phyloP scores from a whole-genome alignment of 257 asterid genomes.

The Nicotiana noctiflora region DNA sequence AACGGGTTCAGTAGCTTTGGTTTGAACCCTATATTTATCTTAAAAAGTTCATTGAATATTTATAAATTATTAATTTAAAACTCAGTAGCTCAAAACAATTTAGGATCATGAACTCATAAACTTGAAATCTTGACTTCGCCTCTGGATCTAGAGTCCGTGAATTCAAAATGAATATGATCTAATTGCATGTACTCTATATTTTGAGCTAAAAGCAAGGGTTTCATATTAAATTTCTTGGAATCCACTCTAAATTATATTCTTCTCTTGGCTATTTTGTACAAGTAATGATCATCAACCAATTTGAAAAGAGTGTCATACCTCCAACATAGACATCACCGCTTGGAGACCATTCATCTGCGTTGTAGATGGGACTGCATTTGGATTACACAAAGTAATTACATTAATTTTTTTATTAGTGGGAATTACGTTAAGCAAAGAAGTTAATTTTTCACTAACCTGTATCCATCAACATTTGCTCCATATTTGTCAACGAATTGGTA shows the following conservation, averaged over 20 bases:
- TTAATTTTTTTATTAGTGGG: not conserved
- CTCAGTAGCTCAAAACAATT: too few species aligned
- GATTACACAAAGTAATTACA: not conserved
- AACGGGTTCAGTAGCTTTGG: too few species aligned
- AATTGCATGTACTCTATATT: not conserved
- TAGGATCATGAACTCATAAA: too few species aligned
- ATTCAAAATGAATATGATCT: not conserved
- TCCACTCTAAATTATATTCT: not conserved
- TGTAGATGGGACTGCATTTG: slow-evolving; percentile 68
- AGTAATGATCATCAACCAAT: not conserved
- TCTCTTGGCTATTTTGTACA: too few species aligned
- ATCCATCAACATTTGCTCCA: slow-evolving; percentile 97
- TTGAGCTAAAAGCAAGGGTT: not conserved
- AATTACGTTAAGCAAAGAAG: not conserved
- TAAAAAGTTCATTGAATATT: too few species aligned
- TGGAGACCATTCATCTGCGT: slow-evolving; percentile 74
- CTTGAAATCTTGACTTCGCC: too few species aligned
- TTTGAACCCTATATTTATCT: too few species aligned
- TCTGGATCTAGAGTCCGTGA: not conserved
- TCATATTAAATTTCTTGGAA: not conserved
- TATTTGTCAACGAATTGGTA: slow-evolving; percentile 92
- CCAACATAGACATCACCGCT: slow-evolving; percentile 85
- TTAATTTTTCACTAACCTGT: slow-evolving; percentile 40
- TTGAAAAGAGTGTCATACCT: slow-evolving; percentile 27
- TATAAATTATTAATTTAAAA: too few species aligned